Evolutionary conservation across 2,329 filamentous ascomycete species (phyloP).

Genomic region (Paramyrothecium sp.): DNA sequence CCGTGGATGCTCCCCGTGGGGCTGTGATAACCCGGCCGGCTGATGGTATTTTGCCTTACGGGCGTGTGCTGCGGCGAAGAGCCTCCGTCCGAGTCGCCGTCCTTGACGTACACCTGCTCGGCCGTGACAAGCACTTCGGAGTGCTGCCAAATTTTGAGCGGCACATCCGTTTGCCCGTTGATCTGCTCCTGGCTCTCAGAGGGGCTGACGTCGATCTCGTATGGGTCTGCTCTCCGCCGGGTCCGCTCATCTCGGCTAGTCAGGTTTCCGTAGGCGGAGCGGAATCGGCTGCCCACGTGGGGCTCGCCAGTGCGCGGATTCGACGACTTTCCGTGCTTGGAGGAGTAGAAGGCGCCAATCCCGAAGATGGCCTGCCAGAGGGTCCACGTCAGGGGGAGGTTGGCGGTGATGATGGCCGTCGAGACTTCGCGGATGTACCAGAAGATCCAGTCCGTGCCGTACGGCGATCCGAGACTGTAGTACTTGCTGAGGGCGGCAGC

Average conservation of each 20-base stretch:
- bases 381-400: slow-evolving; percentile 42
- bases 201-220: slow-evolving; percentile 17
- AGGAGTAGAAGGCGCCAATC: slow-evolving; percentile 21
- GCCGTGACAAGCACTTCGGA: slow-evolving; percentile 30
- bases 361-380: slow-evolving; percentile 36
- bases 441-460: slow-evolving; percentile 35
- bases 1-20: slow-evolving; percentile 7
- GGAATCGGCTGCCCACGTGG: slow-evolving; percentile 11
- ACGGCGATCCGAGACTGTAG: slow-evolving; percentile 39
- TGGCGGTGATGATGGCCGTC: slow-evolving; percentile 42
- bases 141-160: slow-evolving; percentile 35
- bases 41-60: slow-evolving; percentile 5
- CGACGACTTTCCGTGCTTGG: slow-evolving; percentile 22
- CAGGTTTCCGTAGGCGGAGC: slow-evolving; percentile 20
- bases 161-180: slow-evolving; percentile 26
- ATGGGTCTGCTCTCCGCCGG: slow-evolving; percentile 1
- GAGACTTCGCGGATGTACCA: slow-evolving; percentile 47
- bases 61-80: slow-evolving; percentile 3
- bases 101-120: slow-evolving; percentile 3
- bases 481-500: slow-evolving; percentile 32
- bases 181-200: slow-evolving; percentile 36
- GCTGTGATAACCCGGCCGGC: neutral
- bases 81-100: neutral
- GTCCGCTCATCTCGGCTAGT: slow-evolving; percentile 16
- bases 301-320: slow-evolving; percentile 19